Conservation (phyloP, 352 stramenopile genomes). For the Phytopythium aichiense region DNA sequence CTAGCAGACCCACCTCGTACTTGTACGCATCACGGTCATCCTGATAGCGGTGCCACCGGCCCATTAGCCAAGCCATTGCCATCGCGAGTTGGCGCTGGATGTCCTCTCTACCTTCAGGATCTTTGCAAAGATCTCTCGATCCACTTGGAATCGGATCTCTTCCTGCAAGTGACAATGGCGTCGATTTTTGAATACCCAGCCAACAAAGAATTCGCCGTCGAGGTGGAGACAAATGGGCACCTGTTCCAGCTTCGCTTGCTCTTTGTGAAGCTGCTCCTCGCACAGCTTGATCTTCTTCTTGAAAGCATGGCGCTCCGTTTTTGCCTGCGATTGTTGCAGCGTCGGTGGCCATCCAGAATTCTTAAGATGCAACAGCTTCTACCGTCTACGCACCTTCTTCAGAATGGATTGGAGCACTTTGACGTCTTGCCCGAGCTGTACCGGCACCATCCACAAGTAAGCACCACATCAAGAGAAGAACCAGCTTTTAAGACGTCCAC, state of each 20-base stretch:
- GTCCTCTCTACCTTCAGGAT: slow-evolving; percentile 53
- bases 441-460: neutral
- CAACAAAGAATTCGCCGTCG: neutral
- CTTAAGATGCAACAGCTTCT: neutral
- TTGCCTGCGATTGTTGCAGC: slow-evolving; percentile 27
- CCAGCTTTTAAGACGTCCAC: slow-evolving; percentile 16
- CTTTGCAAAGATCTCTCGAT: slow-evolving; percentile 83
- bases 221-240: slow-evolving; percentile 10
- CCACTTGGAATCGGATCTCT: slow-evolving; percentile 74
- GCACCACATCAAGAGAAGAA: neutral
- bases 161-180: slow-evolving; percentile 25
- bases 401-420: slow-evolving; percentile 68
- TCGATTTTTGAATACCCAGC: neutral
- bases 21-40: slow-evolving; percentile 79
- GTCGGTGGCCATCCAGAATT: neutral
- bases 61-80: neutral
- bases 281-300: slow-evolving; percentile 76
- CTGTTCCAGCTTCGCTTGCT: slow-evolving; percentile 73
- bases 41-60: slow-evolving; percentile 11
- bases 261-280: slow-evolving; percentile 51
- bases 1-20: slow-evolving; percentile 60
- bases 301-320: slow-evolving; percentile 71
- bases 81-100: neutral
- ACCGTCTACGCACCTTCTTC: slow-evolving; percentile 38
- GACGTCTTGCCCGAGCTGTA: slow-evolving; percentile 69